Conservation (phyloP, 2,329 filamentous ascomycete genomes). For the Calonectria henricotiae region DNA sequence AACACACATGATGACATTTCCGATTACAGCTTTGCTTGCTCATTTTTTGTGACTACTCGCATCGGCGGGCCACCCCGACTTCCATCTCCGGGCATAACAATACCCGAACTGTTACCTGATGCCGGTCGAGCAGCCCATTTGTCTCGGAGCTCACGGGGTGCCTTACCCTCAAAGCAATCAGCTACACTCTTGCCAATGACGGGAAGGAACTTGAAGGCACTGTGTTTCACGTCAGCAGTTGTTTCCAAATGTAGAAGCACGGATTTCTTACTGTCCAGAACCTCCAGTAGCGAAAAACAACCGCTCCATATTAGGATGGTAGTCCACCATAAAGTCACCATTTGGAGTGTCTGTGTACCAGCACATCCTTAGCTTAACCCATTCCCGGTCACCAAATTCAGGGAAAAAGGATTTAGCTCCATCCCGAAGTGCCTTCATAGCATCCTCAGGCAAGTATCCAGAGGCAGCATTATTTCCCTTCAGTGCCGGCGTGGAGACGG, state of each 20-base stretch:
- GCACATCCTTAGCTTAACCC: slow-evolving; percentile 34
- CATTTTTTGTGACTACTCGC: slow-evolving; percentile 24
- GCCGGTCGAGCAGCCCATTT: slow-evolving; percentile 37
- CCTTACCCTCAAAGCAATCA: slow-evolving; percentile 34
- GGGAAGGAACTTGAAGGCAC: slow-evolving; percentile 46
- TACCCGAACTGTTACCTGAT: background rate
- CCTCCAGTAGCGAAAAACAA: slow-evolving; percentile 43
- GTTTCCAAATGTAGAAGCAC: background rate
- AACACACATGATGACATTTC: no score
- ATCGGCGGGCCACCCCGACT: slow-evolving; percentile 39
- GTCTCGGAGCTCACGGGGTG: slow-evolving; percentile 22
- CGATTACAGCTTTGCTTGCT: slow-evolving; percentile 35
- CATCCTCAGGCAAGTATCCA: slow-evolving; percentile 66
- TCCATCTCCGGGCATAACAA: slow-evolving; percentile 39
- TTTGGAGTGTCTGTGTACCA: slow-evolving; percentile 43
- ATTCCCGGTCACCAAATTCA: slow-evolving; percentile 55
- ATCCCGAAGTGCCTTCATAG: slow-evolving; percentile 65
- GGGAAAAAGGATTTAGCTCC: slow-evolving; percentile 70
- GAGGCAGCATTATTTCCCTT: slow-evolving; percentile 58
- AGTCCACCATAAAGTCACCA: slow-evolving; percentile 40
- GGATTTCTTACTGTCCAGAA: slow-evolving; percentile 37
- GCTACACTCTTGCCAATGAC: slow-evolving; percentile 36
- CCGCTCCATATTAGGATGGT: slow-evolving; percentile 33
- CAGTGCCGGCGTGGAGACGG: slow-evolving; percentile 54
- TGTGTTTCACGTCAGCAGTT: slow-evolving; percentile 3